phyloP scores from a whole-genome alignment of 257 asterid genomes.

The Solanum megistacrolobum region DNA sequence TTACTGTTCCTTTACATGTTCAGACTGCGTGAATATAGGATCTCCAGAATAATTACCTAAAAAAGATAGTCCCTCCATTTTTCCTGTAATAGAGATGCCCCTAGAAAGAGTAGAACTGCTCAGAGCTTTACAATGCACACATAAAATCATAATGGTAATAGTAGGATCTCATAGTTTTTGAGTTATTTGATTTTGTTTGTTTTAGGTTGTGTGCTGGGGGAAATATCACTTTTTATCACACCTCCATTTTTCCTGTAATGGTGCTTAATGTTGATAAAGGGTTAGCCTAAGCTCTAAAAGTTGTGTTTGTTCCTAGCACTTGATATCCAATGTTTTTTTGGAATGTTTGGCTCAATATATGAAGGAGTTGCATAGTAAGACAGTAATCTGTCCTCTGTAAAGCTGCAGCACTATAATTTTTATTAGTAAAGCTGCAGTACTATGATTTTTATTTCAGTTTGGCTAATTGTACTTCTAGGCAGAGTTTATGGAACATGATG shows the following conservation, averaged over 20 bases:
- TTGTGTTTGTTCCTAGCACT: not conserved
- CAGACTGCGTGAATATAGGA: not conserved
- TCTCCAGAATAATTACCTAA: not conserved
- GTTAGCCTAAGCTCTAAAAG: not conserved
- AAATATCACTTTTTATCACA: not conserved
- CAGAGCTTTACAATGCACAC: not conserved
- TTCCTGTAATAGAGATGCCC: not conserved
- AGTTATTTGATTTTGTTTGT: not conserved
- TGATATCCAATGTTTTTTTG: not conserved
- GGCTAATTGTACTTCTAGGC: constrained; percentile 37
- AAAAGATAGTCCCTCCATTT: not conserved
- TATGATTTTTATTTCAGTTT: not conserved
- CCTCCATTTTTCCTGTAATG: not conserved
- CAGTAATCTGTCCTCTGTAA: not conserved
- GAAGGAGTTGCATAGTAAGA: not conserved
- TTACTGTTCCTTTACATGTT: not conserved
- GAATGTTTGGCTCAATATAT: not conserved
- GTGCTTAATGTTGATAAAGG: not conserved
- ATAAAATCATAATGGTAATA: not conserved
- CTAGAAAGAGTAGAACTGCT: not conserved
- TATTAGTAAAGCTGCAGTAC: not conserved
- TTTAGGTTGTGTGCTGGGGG: not conserved
- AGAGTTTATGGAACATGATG: constrained; percentile 98
- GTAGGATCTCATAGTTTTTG: not conserved
- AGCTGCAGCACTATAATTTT: not conserved